Conservation (phyloP, 345 rosid species). For the Bruguiera gymnorhiza region DNA sequence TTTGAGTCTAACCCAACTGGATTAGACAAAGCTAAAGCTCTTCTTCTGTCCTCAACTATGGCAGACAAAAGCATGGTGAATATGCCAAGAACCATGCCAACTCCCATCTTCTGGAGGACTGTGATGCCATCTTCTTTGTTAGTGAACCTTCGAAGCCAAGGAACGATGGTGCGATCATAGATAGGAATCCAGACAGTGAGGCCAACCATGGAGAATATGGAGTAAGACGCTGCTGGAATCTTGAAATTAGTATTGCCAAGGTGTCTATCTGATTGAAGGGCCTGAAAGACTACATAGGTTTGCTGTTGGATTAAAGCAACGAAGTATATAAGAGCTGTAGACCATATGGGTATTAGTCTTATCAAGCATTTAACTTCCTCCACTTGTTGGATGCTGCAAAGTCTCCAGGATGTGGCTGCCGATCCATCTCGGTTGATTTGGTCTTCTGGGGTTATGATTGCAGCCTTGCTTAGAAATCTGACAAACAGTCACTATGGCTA, state of each 20-base stretch:
- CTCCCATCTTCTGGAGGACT: constrained; percentile 19
- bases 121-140: constrained; percentile 19
- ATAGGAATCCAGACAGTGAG: constrained; percentile 21
- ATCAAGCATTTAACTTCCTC: constrained; percentile 26
- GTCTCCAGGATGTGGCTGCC: constrained; percentile 19
- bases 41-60: constrained; percentile 12
- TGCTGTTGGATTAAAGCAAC: constrained; percentile 12
- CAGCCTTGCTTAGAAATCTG: constrained; percentile 21
- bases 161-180: constrained; percentile 20
- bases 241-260: constrained; percentile 8
- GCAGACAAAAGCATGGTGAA: constrained; percentile 6
- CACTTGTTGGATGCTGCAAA: constrained; percentile 26
- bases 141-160: constrained; percentile 4
- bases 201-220: constrained; percentile 13
- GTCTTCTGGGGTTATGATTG: constrained; percentile 16
- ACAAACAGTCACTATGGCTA: background rate
- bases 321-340: constrained; percentile 4
- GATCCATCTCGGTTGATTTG: constrained; percentile 10
- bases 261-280: constrained; percentile 18
- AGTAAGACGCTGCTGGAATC: constrained; percentile 20
- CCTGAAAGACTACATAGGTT: constrained; percentile 16
- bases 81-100: constrained; percentile 6
- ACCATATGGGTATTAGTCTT: constrained; percentile 19
- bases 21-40: background rate
- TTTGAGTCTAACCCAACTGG: constrained; percentile 8